Conservation (phyloP, 768 basidiomycete species). For the Neoboletus magnificus region DNA sequence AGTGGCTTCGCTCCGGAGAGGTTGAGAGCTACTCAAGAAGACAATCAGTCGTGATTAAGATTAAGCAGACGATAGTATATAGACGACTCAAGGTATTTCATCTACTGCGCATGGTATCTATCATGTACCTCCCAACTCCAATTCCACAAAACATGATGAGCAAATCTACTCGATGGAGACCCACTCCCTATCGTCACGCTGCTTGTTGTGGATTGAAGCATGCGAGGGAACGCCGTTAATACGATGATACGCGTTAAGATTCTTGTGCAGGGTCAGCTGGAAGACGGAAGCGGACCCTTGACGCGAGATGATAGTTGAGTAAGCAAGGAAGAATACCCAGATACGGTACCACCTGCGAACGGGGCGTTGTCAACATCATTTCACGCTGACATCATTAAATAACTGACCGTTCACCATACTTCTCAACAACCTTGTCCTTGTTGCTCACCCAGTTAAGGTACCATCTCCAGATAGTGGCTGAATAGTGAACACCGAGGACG, state of each 20-base stretch:
- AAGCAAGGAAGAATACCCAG: conserved; percentile 98
- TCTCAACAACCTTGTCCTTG: conserved; percentile 82
- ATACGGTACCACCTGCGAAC: conserved; percentile 73
- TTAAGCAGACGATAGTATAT: conserved; percentile 28
- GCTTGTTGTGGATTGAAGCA: conserved; percentile 67
- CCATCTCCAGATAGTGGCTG: conserved; percentile 87
- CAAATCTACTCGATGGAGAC: conserved; percentile 19
- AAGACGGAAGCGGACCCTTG: conserved; percentile 92
- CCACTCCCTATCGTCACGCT: conserved; percentile 29
- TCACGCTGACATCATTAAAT: not conserved
- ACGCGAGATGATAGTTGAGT: conserved; percentile 77
- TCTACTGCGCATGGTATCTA: conserved; percentile 8
- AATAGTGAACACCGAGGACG: conserved; percentile 96
- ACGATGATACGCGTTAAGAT: conserved; percentile 93
- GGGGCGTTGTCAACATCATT: not conserved
- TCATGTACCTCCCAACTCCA: not conserved
- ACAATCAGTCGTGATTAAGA: conserved; percentile 13
- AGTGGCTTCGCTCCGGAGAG: no score
- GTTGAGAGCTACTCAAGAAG: not conserved
- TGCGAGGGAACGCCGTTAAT: conserved; percentile 82
- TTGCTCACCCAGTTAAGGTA: conserved; percentile 97
- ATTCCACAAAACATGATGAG: not conserved
- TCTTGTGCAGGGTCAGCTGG: conserved; percentile 98
- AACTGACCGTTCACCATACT: conserved; percentile 75
- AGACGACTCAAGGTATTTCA: conserved; percentile 7